Evolutionary conservation across 768 basidiomycete species (phyloP), one percentile per base, ranked within the genome.

Genomic region (Kwoniella botswanensis): DNA sequence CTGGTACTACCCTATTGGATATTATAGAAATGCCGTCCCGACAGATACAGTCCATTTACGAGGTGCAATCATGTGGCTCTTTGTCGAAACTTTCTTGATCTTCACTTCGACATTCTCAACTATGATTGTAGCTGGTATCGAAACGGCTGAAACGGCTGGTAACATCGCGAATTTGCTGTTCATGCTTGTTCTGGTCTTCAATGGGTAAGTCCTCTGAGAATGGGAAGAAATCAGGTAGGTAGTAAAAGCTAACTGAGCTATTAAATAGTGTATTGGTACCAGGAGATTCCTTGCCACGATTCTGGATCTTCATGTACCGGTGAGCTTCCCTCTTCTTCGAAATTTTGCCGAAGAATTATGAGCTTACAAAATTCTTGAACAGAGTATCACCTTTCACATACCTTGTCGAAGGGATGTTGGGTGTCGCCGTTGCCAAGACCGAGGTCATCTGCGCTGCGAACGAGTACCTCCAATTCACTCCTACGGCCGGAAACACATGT

Each of bases 401-500:
- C 71, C 76, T 85, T 7, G 70, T 77, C 44, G 72, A 75, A 59
- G 79, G 74, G 18, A 71, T 81, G n/a, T 70, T 79, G 42, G 63
- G 63, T 21, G 66, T 68, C 9, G 80, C 73, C 3, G 86, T 94
- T 13, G 89, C 91, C 74, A 90, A 90, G 13, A 86, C 93, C 42
- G 70, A 77, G 0, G 90, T 94, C 70, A 79, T 70, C 22, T 92
- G 93, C 85, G 86, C 88, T 24, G 75, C 85, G 0, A 88, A 88
- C 70, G 94, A 96, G 79, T 92, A 91, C 77, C 85, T 87, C 13
- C 73, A 86, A 9, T 93, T 95, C 85, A 83, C 87, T 66, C 91
- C 93, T 1, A 93, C 93, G 0, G 71, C 85, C 2, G 90, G 90
- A 2, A 88, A 92, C 79, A 92, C 90, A 0, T 96, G 94, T 77